Percentiles rank a stretch among this genome's conserved stretches.
phyloP scores from a whole-genome alignment of 306 rosid genomes.

The Vigna mungo region DNA sequence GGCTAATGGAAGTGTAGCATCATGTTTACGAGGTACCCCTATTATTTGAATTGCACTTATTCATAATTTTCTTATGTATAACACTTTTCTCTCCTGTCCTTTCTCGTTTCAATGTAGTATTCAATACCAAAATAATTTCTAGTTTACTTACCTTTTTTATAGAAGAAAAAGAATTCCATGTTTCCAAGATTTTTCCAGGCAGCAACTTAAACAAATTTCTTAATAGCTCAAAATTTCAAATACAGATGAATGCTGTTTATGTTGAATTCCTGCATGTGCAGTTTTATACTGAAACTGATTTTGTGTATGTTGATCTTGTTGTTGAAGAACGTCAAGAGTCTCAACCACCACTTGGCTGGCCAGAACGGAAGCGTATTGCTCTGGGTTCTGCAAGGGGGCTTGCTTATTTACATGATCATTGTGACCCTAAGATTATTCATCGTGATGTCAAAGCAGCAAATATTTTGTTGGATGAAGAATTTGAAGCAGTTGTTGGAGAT shows the following conservation, averaged over 20 bases:
- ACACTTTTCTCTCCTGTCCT: background rate
- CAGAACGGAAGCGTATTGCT: constrained; percentile 66
- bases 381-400: constrained; percentile 94
- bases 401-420: constrained; percentile 95
- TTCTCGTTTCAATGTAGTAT: constrained; percentile 19
- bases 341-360: constrained; percentile 75
- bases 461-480: constrained; percentile 91
- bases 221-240: constrained; percentile 25
- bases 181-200: constrained; percentile 9
- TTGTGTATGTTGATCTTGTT: constrained; percentile 37
- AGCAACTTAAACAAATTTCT: background rate
- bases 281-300: background rate
- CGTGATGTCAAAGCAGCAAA: constrained; percentile 97
- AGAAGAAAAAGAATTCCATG: background rate
- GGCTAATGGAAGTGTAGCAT: constrained; percentile 96
- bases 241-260: constrained; percentile 22
- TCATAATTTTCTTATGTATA: constrained; percentile 21
- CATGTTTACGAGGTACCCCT: constrained; percentile 84
- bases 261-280: constrained; percentile 15
- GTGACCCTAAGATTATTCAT: constrained; percentile 95
- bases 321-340: constrained; percentile 67
- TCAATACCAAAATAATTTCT: constrained; percentile 5
- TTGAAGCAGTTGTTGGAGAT: constrained; percentile 94
- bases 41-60: constrained; percentile 34
- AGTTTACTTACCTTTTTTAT: background rate